Percentiles rank a stretch among this genome's conserved stretches.
phyloP scores from a whole-genome alignment of 257 asterid genomes.

The Coffea eugenioides region DNA sequence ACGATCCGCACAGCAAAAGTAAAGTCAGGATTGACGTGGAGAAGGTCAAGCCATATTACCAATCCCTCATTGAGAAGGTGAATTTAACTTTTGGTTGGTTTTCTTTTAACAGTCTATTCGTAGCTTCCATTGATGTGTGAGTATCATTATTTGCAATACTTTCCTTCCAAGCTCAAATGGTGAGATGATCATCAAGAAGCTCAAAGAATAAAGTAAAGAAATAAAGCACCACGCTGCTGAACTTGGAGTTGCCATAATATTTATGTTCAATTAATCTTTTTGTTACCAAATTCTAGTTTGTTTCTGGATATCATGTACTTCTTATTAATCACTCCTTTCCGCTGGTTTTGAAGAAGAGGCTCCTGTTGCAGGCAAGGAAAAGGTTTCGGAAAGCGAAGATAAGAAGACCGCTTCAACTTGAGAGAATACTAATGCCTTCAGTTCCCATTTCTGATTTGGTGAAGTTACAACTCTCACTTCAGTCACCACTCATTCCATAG shows the following conservation, averaged over 20 bases:
- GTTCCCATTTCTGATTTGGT: too few species aligned
- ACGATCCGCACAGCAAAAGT: slow-evolving; percentile 44
- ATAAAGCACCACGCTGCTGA: not conserved
- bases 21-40: slow-evolving; percentile 32
- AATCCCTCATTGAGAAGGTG: slow-evolving; percentile 40
- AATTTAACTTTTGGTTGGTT: not conserved
- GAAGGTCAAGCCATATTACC: slow-evolving; percentile 42
- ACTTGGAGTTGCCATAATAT: not conserved
- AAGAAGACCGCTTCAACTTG: too few species aligned
- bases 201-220: not conserved
- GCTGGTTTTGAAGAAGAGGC: too few species aligned
- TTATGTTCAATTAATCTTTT: not conserved
- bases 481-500: too few species aligned
- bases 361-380: too few species aligned
- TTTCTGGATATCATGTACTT: not conserved
- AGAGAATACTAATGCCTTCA: too few species aligned
- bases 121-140: not conserved
- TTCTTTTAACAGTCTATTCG: not conserved
- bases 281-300: not conserved
- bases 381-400: too few species aligned
- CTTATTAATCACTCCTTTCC: not conserved
- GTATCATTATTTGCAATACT: slow-evolving; percentile 27
- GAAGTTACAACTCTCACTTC: too few species aligned
- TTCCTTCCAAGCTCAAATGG: slow-evolving; percentile 42
- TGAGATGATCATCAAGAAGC: slow-evolving; percentile 18